Conservation (phyloP, 2,329 filamentous ascomycete species). For the Nannizziopsis barbatae region DNA sequence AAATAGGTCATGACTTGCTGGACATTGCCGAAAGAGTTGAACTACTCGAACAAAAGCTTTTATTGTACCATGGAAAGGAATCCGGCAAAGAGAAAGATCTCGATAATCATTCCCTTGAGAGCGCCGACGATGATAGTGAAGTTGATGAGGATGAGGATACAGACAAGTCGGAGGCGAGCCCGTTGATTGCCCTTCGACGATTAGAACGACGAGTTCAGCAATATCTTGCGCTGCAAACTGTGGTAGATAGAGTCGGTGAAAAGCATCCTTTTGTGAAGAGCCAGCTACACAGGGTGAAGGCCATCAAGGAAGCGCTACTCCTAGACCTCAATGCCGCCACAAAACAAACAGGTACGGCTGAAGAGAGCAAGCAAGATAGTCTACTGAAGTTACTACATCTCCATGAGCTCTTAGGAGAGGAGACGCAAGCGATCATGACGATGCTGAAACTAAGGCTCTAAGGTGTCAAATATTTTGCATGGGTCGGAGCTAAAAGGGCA, state of each 20-base stretch:
- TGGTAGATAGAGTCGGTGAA: conserved; percentile 42
- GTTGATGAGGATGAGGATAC: conserved; percentile 21
- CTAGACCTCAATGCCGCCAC: conserved; percentile 54
- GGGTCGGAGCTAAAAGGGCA: conserved; percentile 25
- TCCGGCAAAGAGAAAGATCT: conserved; percentile 25
- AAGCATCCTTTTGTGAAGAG: conserved; percentile 53
- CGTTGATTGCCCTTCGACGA: conserved; percentile 32
- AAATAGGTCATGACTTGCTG: conserved; percentile 43
- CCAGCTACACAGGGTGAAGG: conserved; percentile 46
- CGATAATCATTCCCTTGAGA: conserved; percentile 17
- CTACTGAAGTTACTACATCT: conserved; percentile 48
- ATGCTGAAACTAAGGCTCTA: conserved; percentile 38
- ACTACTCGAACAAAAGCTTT: conserved; percentile 57
- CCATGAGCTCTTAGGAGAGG: conserved; percentile 52
- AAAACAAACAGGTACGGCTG: conserved; percentile 39
- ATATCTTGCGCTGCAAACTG: conserved; percentile 45
- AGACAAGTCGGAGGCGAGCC: conserved; percentile 18
- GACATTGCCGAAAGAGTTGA: conserved; percentile 38
- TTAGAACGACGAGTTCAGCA: conserved; percentile 48
- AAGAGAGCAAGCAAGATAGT: conserved; percentile 27
- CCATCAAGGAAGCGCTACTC: conserved; percentile 51
- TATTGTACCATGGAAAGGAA: conserved; percentile 40
- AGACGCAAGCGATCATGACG: conserved; percentile 47
- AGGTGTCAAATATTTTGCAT: conserved; percentile 1
- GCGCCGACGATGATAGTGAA: conserved; percentile 28